Conservation (phyloP, 257 asterid genomes). For the Ehretia macrophylla region DNA sequence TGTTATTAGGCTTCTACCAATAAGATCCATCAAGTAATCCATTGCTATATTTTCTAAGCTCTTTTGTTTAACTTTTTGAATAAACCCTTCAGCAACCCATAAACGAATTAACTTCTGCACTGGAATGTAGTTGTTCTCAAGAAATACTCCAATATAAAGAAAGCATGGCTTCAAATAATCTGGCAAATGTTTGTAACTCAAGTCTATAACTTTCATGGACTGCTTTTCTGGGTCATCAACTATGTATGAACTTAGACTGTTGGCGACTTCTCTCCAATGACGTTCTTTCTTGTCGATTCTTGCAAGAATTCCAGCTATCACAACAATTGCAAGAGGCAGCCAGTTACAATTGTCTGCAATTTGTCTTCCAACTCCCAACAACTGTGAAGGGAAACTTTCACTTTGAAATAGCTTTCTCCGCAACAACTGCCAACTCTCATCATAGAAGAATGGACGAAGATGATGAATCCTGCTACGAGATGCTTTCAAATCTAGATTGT, state of each 20-base stretch:
- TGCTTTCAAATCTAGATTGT: background rate
- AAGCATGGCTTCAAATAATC: background rate
- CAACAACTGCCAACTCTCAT: background rate
- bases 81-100: no score
- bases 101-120: no score
- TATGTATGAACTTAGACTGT: background rate
- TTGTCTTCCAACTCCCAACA: background rate
- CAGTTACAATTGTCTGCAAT: background rate
- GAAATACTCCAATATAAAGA: no score
- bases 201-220: background rate
- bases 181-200: background rate
- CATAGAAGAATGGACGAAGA: background rate
- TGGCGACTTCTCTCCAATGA: background rate
- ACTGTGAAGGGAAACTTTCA: background rate
- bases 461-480: background rate
- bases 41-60: no score
- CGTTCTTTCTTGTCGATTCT: background rate
- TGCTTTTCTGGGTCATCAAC: background rate
- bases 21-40: no score
- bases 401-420: background rate
- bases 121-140: no score
- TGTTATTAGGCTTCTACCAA: no score
- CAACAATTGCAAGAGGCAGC: background rate
- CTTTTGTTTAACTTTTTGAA: no score
- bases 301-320: background rate